Evolutionary conservation across 441 rosid genomes (phyloP), one percentile per base, ranked within the genome.

Genomic region (Gossypium davidsonii): DNA sequence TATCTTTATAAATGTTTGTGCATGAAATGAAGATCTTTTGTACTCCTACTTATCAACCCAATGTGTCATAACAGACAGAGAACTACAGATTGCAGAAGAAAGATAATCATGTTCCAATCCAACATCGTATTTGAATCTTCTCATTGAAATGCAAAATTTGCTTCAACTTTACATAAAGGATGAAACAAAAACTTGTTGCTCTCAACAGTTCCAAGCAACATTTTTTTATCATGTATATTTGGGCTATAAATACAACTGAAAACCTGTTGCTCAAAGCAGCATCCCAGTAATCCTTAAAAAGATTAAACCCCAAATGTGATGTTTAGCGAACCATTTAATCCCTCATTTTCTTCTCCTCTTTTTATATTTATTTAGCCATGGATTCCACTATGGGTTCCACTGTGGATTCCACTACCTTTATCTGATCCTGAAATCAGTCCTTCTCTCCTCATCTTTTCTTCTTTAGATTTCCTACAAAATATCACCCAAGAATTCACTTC

Each of bases 401-500:
- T 66, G 26, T 74, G 84, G 71, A 15, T 79, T 77, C 85, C 96
- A 73, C 89, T 85, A 14, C 83, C 91, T 79, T 87, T 89, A 37
- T 86, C 90, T 34, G 89, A 82, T 6, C 82, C 77, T 12, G 81
- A 78, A 37, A 86, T 75, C 76, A 92, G 78, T 42, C 94, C 93
- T 78, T 90, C 97, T 77, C 97, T 86, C 75, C 89, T 90, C 83
- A 94, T 69, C 87, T 91, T 90, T 72, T 92, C 98, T 52, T 92
- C 98, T 80, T 94, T 91, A 6, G 97, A 87, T 78, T 92, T 94
- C 78, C 97, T 85, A 60, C 97, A 91, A 73, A 94, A 94, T 67
- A 91, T 77, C 67, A 94, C 96, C 98, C 98, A 94, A 8, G 94
- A 87, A 72, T 94, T 92, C 70, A 91, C 96, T 81, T 92, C 98